phyloP scores from a whole-genome alignment of 2,329 filamentous ascomycete genomes.

The Colletotrichum lentis region DNA sequence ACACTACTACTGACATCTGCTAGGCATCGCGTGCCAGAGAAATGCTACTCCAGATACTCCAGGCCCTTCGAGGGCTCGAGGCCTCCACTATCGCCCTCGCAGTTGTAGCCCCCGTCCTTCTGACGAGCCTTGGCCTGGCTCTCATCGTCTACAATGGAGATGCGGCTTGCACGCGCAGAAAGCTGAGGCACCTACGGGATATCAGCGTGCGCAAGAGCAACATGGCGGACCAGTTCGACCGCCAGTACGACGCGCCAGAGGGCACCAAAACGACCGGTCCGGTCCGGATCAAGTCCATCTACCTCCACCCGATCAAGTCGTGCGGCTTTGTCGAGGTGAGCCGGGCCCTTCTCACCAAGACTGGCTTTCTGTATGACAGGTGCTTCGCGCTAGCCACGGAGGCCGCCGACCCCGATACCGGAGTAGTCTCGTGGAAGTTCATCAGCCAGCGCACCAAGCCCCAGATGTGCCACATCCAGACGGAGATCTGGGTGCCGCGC shows the following conservation, averaged over 20 bases:
- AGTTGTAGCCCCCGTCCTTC: neutral
- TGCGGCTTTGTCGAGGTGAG: slow-evolving; percentile 43
- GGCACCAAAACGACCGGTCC: slow-evolving; percentile 7
- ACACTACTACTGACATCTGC: too few species aligned
- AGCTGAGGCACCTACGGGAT: slow-evolving; percentile 19
- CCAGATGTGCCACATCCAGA: slow-evolving; percentile 35
- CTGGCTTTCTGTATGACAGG: slow-evolving; percentile 42
- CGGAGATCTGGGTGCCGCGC: slow-evolving; percentile 37
- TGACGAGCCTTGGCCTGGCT: neutral
- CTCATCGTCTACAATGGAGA: slow-evolving; percentile 19
- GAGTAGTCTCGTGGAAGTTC: slow-evolving; percentile 40
- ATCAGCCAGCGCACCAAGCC: slow-evolving; percentile 43
- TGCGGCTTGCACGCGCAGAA: neutral
- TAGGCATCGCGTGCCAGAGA: neutral
- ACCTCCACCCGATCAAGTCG: slow-evolving; percentile 44
- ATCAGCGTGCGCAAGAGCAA: slow-evolving; percentile 40
- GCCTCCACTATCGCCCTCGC: neutral
- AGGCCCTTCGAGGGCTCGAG: neutral
- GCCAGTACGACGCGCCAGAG: slow-evolving; percentile 34
- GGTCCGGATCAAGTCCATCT: slow-evolving; percentile 43
- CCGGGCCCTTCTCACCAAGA: slow-evolving; percentile 41
- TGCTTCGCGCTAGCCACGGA: slow-evolving; percentile 45
- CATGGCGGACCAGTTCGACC: slow-evolving; percentile 42
- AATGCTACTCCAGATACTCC: slow-evolving; percentile 4
- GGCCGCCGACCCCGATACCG: slow-evolving; percentile 39